Evolutionary conservation across 768 basidiomycete species (phyloP), one percentile per base, ranked within the genome.

Genomic region (Psilocybe cubensis): DNA sequence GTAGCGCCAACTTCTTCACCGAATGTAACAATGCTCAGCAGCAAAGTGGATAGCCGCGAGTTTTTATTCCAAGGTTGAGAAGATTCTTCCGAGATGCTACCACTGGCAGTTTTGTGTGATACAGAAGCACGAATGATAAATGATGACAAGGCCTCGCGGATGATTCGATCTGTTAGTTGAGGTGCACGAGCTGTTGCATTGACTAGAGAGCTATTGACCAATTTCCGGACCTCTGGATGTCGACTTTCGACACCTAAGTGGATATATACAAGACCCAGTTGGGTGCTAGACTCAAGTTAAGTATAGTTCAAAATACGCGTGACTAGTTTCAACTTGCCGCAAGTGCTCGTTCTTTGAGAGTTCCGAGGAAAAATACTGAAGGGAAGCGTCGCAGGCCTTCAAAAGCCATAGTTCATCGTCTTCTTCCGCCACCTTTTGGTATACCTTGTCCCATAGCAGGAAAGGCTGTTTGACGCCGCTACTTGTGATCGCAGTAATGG

Each of bases 401-500:
- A 93, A 72, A 1, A 97, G 72, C 96, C 95, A 97, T 11, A 62
- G 65, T 54, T 92, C 86, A 14, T 93, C 93, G 2, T 80, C 79
- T 0, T 77, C 63, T 5, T 84, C 80, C 6, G 76, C 73, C 14
- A 89, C 61, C 68, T 92, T 94, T 57, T 87, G 83, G 65, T 93
- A 94, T 0, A 92, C 86, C 68, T 91, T 94, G 52, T 96, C 94
- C 84, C 85, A 93, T 12, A 96, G 64, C 38, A 98, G 71, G 74
- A 97, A 97, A 1, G 91, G 88, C 0, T 93, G 91, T 67, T 94
- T 97, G 21, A 82, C 73, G 11, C 74, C 65, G 12, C 76, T 74
- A 0, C 84, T 70, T 17, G 70, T 66, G n/a, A 91, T 68, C 1
- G 79, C 71, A 29, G 79, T 76, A n/a, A 83, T 60, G 2, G 71